Base-by-base conservation (phyloP, 257 asterid genomes). In the Forsythia viridissima region DNA sequence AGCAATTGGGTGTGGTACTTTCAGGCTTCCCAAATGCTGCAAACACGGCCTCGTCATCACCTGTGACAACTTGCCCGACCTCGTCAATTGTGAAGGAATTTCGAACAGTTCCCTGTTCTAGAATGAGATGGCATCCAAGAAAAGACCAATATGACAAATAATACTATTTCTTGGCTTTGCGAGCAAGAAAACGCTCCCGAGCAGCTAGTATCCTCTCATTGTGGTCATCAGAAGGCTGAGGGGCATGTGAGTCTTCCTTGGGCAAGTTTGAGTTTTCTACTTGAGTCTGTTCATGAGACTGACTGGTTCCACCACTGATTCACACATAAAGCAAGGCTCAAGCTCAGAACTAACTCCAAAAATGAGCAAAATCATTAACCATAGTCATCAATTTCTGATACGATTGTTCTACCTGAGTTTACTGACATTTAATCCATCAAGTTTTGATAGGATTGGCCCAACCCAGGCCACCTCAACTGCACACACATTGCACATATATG, bases 401-500 rank as follows among this genome's bases (percentile, higher is more conserved):
- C 34, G 37, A 67, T 46, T 38, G 51, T 69, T 18, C 65, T 76
- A 93, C 99, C 99, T 91, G 79, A 93, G 93, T 79, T 91, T 93
- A 55, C 73, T 59, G 82, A 96, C 80, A 76, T 93, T 82, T 67
- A 96, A 77, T 21, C 84, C 89, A 76, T 92, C 91, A 37, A 93
- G 93, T 81, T 92, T 96, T 4, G 87, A 85, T 77, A 91, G 81
- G 70, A 92, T 71, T 10, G 98, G 98, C 52, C 88, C 59, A 69
- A 90, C 97, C 97, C 99, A 96, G 7, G 86, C 84, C 90, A 90
- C 86, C 89, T 95, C 96, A 34, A 95, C 88, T 0, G 91, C 93
- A 73, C 99, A 95, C 18, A 95, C 97, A 74, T 91, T 93, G 51
- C 97, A 89, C 98, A 95, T 89, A 80, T 82, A 95, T 71, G 98